These are phyloP conservation scores for Schwanniomyces polymorphus DNA, from an alignment of 805 yeast genomes.

Conservation along the genomic window DNA sequence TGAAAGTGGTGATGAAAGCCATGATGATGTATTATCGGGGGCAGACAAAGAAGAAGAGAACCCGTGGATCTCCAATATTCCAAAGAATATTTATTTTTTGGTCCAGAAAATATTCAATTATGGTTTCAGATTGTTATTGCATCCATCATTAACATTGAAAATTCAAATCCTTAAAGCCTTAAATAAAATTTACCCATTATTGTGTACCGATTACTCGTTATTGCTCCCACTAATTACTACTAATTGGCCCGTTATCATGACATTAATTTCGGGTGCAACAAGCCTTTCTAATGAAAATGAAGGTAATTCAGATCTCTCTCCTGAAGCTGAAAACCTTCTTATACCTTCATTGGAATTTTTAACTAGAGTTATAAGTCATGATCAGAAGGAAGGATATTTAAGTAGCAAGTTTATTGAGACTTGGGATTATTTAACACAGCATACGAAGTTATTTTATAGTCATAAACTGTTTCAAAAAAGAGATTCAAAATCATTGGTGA, in stretches of 20 bases:
- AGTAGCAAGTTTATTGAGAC: conserved; percentile 46
- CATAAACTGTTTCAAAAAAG: neutral
- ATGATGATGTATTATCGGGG: conserved; percentile 4
- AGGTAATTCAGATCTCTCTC: conserved; percentile 4
- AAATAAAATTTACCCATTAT: conserved; percentile 27
- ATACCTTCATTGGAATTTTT: conserved; percentile 29
- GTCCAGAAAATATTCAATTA: conserved; percentile 64
- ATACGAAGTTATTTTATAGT: conserved; percentile 2
- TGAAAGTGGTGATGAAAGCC: conserved; percentile 26
- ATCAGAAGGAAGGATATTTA: conserved; percentile 42
- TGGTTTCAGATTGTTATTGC: conserved; percentile 69
- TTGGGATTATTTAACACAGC: conserved; percentile 29
- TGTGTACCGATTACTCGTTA: conserved; percentile 28
- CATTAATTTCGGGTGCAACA: conserved; percentile 15
- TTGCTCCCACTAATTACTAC: conserved; percentile 32
- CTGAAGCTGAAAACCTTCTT: conserved; percentile 17
- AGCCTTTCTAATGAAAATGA: conserved; percentile 7
- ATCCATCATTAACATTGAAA: conserved; percentile 58
- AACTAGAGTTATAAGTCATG: conserved; percentile 25
- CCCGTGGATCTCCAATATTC: conserved; percentile 68
- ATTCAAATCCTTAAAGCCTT: conserved; percentile 55
- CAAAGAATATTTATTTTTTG: conserved; percentile 56
- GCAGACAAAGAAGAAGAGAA: conserved; percentile 16
- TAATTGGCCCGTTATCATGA: conserved; percentile 32
- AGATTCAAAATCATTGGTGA: neutral